Base-by-base conservation (phyloP, 306 rosid genomes). In the Herpetospermum pedunculosum region DNA sequence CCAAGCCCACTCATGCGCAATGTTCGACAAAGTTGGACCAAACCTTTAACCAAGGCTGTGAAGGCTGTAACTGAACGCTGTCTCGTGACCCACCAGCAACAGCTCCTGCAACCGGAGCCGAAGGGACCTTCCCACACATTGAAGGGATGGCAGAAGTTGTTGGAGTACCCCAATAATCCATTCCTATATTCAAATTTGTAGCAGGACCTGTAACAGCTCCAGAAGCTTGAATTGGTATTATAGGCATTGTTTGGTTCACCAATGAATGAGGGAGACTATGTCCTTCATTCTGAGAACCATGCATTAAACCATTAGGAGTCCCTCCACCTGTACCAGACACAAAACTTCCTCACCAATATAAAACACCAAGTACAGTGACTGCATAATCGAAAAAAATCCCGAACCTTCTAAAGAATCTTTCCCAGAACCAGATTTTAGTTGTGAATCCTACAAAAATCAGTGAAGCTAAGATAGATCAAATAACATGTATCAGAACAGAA, bases 101-200 rank as follows among this genome's bases (percentile, higher is more conserved):
- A 75, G 84, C 98, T 67, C 97, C 98, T 34, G 87, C 85, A 83
- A 89, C 89, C 49, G 96, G 85, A 79, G 91, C 87, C 16, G 96
- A 72, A 16, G 98, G 92, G 62, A 84, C 95, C 85, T 94, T 89
- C 85, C 97, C 92, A 5, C 63, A 85, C 40, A 85, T 11, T 15
- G 89, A 85, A 73, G 99, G 92, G 73, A 91, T 81, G 63, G 81
- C 52, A 38, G 97, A 82, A 54, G 96, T 57, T 69, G 92, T 75
- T 46, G 95, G 91, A 16, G 98, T 75, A 43, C 91, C 91, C 99
- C 99, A 94, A 83, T 94, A 94, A 69, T 94, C 99, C 97, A 91
- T 94, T 83, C 99, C 99, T 71, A 94, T 94, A 77, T 94, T 94
- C 68, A 94, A 83, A 81, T 91, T 94, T 38, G 99, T 94, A 19